These are phyloP conservation scores for Trametes coccinea DNA, from an alignment of 768 basidiomycete species.

Conservation along the genomic window DNA sequence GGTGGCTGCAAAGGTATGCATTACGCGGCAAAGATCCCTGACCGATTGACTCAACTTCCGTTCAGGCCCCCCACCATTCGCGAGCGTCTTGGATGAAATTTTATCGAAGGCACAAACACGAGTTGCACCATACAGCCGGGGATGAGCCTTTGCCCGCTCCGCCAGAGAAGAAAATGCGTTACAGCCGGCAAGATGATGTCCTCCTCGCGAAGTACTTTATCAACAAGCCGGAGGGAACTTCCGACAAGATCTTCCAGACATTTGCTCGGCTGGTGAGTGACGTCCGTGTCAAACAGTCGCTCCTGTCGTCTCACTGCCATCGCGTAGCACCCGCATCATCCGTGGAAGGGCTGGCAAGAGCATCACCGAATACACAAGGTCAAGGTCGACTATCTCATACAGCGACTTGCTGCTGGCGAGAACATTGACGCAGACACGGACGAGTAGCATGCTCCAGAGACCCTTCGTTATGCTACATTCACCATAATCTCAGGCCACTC, in stretches of 20 bases:
- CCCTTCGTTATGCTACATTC: neutral
- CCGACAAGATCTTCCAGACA: slow-evolving; percentile 80
- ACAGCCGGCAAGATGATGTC: slow-evolving; percentile 77
- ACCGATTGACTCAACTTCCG: neutral
- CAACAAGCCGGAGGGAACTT: slow-evolving; percentile 75
- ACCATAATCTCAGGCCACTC: neutral
- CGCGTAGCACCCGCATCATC: slow-evolving; percentile 78
- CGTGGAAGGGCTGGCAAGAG: slow-evolving; percentile 95
- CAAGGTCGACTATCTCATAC: slow-evolving; percentile 80
- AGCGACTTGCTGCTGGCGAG: slow-evolving; percentile 60
- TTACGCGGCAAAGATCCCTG: neutral
- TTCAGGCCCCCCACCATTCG: slow-evolving; percentile 83
- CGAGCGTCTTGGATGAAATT: slow-evolving; percentile 95
- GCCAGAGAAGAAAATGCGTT: slow-evolving; percentile 87
- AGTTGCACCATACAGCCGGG: slow-evolving; percentile 62
- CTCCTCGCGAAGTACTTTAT: slow-evolving; percentile 75
- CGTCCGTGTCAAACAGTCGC: neutral
- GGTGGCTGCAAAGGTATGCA: slow-evolving; percentile 60
- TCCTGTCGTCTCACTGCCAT: neutral
- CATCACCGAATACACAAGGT: slow-evolving; percentile 87
- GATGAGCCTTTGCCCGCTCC: slow-evolving; percentile 73
- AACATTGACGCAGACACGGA: slow-evolving; percentile 39
- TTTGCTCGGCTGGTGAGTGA: slow-evolving; percentile 67
- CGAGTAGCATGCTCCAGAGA: neutral
- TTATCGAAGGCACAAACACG: slow-evolving; percentile 86